Base-by-base conservation (phyloP, 768 basidiomycete genomes). In the Termitomyces sp. region DNA sequence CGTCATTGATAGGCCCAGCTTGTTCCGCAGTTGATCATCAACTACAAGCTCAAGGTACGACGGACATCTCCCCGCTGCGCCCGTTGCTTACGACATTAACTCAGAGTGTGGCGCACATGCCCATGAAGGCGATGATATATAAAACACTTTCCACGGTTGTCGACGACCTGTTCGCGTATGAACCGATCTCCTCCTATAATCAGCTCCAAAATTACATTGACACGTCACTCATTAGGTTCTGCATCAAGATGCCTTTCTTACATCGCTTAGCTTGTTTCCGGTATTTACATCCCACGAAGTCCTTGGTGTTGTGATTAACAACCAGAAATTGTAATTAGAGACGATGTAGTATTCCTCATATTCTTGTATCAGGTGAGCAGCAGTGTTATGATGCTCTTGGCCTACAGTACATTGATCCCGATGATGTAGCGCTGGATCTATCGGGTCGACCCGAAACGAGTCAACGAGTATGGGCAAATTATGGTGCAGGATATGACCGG, bases 51-150 rank as follows among this genome's bases (percentile, higher is more conserved):
- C 58, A 94, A 94, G 88, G 87, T 88, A 62, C 59, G 73, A 79
- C 49, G 58, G 68, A 16, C 32, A 58, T 54, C 47, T 39, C 66
- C 51, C 55, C 58, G 57, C 41, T n/a, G 57, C 17, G 23, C 11
- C 35, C 32, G 54, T 58, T 28, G 39, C 50, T 54, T 43, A 55
- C 19, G 16, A 59, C 34, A 49, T 54, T 16, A 40, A 43, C 43
- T 39, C 73, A 94, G 89, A 93, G 89, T 69, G 94, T 97, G 35
- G 89, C 96, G 44, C 96, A 98, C 69, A 94, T 98, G 88, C 95
- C 95, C 19, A 95, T 97, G 88, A 97, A 95, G 70, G 90, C 95
- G 3, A 94, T 98, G 91, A 86, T 94, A 63, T 96, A 94, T 79
- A 97, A 96, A 75, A 86, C 90, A 1, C 77, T 96, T 57, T 89